Conservation (phyloP, 1,139 yeast genomes). For the Blastobotrys indianensis region DNA sequence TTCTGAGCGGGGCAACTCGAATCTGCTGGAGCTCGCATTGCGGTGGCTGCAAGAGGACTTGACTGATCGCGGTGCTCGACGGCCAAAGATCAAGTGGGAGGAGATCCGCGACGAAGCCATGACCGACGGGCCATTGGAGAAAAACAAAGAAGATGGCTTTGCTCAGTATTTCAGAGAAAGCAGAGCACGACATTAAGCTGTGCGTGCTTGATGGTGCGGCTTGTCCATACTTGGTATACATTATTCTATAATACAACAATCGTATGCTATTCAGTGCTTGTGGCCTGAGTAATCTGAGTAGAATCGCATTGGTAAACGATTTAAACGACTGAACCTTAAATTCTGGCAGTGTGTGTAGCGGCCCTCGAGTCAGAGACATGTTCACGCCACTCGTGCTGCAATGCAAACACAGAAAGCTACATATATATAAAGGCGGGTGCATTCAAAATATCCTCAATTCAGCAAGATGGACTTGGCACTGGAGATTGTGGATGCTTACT, state of each 20-base stretch:
- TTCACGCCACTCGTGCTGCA: no score
- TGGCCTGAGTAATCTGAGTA: no score
- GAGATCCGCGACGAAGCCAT: slow-evolving; percentile 22
- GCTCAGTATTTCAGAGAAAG: slow-evolving; percentile 29
- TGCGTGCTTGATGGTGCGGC: not conserved
- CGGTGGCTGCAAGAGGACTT: slow-evolving; percentile 40
- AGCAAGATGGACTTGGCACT: slow-evolving; percentile 75
- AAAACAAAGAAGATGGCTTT: slow-evolving; percentile 24
- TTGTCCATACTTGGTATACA: no score
- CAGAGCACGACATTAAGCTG: slow-evolving; percentile 24
- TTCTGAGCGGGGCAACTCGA: slow-evolving; percentile 30
- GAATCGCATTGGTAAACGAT: no score
- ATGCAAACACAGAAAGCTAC: no score
- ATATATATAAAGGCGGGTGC: no score
- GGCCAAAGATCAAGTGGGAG: slow-evolving; percentile 24
- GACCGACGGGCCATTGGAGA: slow-evolving; percentile 26
- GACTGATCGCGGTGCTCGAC: slow-evolving; percentile 41
- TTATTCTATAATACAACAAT: no score
- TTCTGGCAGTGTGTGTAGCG: no score
- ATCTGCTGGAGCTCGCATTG: slow-evolving; percentile 35
- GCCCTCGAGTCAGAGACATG: no score
- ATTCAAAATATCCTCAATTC: no score
- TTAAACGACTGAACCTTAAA: no score
- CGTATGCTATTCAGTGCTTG: no score
- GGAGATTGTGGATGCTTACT: slow-evolving; percentile 65